A percentile compares a stretch with the other conserved stretches of the same genome.
phyloP scores from a whole-genome alignment of 371 early-diverging fungal species.

The Zychaea mexicana region DNA sequence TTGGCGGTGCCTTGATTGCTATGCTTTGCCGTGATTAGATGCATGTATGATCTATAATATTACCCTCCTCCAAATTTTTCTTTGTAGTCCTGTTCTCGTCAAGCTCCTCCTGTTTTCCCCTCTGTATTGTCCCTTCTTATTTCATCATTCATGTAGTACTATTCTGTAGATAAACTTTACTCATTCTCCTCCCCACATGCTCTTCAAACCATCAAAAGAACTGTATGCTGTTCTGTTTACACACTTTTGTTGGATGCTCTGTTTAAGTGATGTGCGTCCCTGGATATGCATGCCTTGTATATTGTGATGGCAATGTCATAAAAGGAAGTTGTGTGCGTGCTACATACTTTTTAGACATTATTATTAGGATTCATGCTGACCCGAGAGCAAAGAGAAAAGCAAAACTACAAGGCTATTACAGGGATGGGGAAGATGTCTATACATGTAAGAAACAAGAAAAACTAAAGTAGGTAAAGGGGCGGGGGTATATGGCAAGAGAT shows the following conservation, averaged over 20 bases:
- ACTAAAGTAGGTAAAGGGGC: neutral
- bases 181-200: neutral
- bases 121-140: neutral
- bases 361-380: neutral
- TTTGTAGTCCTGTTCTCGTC: neutral
- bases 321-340: no score
- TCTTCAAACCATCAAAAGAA: no score
- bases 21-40: constrained; percentile 30
- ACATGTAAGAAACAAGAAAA: neutral
- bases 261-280: no score
- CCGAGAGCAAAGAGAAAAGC: neutral
- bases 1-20: constrained; percentile 49
- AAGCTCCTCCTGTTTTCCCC: neutral
- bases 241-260: no score
- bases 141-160: neutral
- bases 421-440: no score
- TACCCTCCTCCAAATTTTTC: no score
- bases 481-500: neutral
- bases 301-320: no score
- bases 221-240: no score
- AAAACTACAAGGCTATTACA: neutral
- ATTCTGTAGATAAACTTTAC: neutral
- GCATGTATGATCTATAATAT: no score
- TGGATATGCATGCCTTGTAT: no score
- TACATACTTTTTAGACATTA: no score